These are phyloP conservation scores for Pholiota adiposa DNA, from an alignment of 1,284 basidiomycete genomes.

Conservation along the genomic window DNA sequence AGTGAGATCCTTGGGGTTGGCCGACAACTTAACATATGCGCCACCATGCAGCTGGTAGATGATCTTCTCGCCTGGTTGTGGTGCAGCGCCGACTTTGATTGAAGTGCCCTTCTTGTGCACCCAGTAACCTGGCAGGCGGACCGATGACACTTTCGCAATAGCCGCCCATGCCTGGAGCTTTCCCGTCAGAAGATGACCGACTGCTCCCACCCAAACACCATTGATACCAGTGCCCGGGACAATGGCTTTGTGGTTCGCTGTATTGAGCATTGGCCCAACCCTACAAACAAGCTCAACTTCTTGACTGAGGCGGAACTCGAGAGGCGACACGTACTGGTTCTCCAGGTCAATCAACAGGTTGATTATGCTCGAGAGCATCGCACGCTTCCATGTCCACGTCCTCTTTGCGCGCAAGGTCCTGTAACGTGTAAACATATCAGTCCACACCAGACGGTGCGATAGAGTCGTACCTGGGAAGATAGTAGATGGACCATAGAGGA, in stretches of 20 bases:
- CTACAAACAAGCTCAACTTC: no score
- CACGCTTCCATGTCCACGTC: conserved; percentile 45
- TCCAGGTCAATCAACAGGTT: background rate
- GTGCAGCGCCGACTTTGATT: conserved; percentile 37
- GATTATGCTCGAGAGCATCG: conserved; percentile 37
- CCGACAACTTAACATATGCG: conserved; percentile 45
- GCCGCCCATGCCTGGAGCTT: conserved; percentile 49
- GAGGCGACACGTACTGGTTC: background rate
- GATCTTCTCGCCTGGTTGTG: conserved; percentile 54
- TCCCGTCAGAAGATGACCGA: conserved; percentile 49
- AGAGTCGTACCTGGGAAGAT: conserved; percentile 34
- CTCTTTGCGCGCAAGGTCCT: conserved; percentile 45
- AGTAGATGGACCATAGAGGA: conserved; percentile 49
- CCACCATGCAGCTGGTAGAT: conserved; percentile 57
- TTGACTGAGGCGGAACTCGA: no score
- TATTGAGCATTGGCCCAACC: conserved; percentile 34
- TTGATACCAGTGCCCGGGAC: conserved; percentile 42
- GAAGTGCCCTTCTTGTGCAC: conserved; percentile 43
- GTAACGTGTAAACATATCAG: conserved; percentile 5
- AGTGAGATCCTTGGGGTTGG: conserved; percentile 44
- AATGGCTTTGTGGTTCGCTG: conserved; percentile 45
- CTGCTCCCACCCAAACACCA: conserved; percentile 56
- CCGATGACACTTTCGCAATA: conserved; percentile 42
- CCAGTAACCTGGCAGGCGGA: conserved; percentile 63
- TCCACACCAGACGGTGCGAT: background rate